phyloP scores from a whole-genome alignment of 257 asterid species.

The Solanum pinnatisectum region DNA sequence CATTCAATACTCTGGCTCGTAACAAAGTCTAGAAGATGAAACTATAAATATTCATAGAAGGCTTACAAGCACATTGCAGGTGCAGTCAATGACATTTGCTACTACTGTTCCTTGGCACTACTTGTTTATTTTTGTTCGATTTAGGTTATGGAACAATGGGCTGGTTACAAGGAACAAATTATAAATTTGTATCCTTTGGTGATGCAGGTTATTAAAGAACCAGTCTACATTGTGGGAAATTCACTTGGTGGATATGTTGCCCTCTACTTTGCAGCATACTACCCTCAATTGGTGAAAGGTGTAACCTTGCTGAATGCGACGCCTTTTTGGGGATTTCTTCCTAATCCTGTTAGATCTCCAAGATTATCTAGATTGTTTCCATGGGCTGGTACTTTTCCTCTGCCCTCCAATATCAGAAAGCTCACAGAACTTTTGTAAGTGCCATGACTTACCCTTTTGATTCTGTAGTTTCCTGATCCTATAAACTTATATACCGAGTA shows the following conservation, averaged over 20 bases:
- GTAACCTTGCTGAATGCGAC: slow-evolving; percentile 87
- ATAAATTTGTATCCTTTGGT: not conserved
- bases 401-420: slow-evolving; percentile 52
- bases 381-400: slow-evolving; percentile 91
- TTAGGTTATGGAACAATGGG: not conserved
- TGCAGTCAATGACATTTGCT: not conserved
- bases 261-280: slow-evolving; percentile 70
- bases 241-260: slow-evolving; percentile 94
- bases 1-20: not conserved
- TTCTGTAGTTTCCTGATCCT: not conserved
- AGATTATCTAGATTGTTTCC: slow-evolving; percentile 64
- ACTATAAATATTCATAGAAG: not conserved
- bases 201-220: slow-evolving; percentile 75
- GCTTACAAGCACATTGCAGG: not conserved
- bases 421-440: slow-evolving; percentile 61
- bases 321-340: slow-evolving; percentile 93
- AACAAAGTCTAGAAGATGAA: not conserved
- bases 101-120: not conserved
- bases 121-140: not conserved
- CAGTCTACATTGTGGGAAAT: slow-evolving; percentile 87
- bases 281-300: slow-evolving; percentile 88
- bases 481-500: not conserved
- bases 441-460: not conserved
- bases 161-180: not conserved
- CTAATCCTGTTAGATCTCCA: slow-evolving; percentile 79